phyloP scores from a whole-genome alignment of 345 rosid species.

The rapeseed (Brassica napus) region Da-Ae NC_063439.1:20075001-20075500 shows the following conservation, averaged over 20 bases:
- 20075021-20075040: constrained; percentile 18
- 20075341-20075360: constrained; percentile 33
- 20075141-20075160: constrained; percentile 44
- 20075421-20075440: constrained; percentile 77
- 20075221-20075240: constrained; percentile 46
- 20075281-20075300: constrained; percentile 56
- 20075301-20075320: constrained; percentile 52
- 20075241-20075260: constrained; percentile 59
- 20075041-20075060: constrained; percentile 38
- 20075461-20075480: constrained; percentile 77
- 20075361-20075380: constrained; percentile 58
- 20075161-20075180: constrained; percentile 29
- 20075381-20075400: constrained; percentile 55
- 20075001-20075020: constrained; percentile 37
- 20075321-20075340: constrained; percentile 50
- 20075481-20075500: constrained; percentile 65
- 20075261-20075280: constrained; percentile 80
- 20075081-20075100: constrained; percentile 30
- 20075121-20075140: constrained; percentile 42
- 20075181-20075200: constrained; percentile 7
- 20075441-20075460: constrained; percentile 78
- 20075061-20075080: constrained; percentile 40
- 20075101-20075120: constrained; percentile 31
- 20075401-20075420: constrained; percentile 78
- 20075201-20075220: constrained; percentile 24